Conservation (phyloP, 495 filamentous ascomycete genomes). For the Echria macrotheca region DNA sequence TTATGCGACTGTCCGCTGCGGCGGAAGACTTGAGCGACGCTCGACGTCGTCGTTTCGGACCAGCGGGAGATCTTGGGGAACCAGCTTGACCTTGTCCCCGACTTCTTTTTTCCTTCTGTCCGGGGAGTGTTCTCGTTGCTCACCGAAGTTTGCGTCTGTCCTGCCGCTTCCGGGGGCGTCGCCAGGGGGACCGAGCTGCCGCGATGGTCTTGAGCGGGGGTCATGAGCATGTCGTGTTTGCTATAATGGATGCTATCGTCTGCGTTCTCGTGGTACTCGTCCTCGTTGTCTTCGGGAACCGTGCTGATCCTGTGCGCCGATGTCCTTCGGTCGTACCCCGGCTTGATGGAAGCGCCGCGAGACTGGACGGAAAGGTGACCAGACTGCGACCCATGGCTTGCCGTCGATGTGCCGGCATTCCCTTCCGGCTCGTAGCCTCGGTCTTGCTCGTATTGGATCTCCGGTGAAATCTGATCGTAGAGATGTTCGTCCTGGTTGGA, state of each 20-base stretch:
- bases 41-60: conserved; percentile 91
- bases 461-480: conserved; percentile 51
- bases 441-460: conserved; percentile 51
- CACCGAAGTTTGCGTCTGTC: conserved; percentile 32
- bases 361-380: conserved; percentile 69
- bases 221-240: conserved; percentile 43
- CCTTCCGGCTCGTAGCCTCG: conserved; percentile 81
- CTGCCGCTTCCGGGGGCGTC: conserved; percentile 61
- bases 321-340: conserved; percentile 57
- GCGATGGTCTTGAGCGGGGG: conserved; percentile 43
- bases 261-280: conserved; percentile 53
- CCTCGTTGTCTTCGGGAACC: conserved; percentile 74
- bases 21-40: conserved; percentile 45
- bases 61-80: conserved; percentile 91
- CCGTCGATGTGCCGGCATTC: conserved; percentile 68
- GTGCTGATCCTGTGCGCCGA: conserved; percentile 81
- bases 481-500: conserved; percentile 41
- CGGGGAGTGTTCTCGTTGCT: conserved; percentile 37
- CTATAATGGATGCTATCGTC: conserved; percentile 40
- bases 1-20: conserved; percentile 45
- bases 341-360: conserved; percentile 53
- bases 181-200: conserved; percentile 61
- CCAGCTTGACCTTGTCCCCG: conserved; percentile 77
- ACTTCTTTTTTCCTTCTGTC: conserved; percentile 80
- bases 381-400: conserved; percentile 63